Conservation (phyloP, 768 basidiomycete species). For the Mycena albidolilacea region DNA sequence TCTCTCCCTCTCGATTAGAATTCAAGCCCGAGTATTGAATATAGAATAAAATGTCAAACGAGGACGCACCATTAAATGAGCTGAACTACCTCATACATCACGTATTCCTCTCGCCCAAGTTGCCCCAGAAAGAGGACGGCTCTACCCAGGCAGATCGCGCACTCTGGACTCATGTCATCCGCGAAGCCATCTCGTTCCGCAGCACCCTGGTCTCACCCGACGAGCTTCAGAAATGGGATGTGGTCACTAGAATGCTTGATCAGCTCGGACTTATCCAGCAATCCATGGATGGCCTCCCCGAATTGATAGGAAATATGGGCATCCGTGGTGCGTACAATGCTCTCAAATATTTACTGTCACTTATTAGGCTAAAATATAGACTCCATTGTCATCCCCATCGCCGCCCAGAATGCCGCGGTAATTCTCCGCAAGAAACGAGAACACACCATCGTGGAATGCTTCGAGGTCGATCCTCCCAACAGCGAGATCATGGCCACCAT, state of each 20-base stretch:
- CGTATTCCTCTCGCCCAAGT: conserved; percentile 57
- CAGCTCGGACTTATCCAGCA: conserved; percentile 40
- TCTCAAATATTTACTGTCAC: neutral
- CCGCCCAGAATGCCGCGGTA: conserved; percentile 64
- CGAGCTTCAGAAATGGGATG: conserved; percentile 46
- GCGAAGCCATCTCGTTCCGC: conserved; percentile 33
- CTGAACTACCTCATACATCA: conserved; percentile 56
- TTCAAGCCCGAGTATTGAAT: neutral
- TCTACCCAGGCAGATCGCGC: conserved; percentile 43
- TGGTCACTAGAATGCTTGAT: conserved; percentile 49
- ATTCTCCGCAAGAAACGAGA: conserved; percentile 51
- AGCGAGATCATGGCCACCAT: conserved; percentile 52
- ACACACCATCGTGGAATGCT: conserved; percentile 58
- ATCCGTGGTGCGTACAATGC: conserved; percentile 41
- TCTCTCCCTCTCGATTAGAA: neutral
- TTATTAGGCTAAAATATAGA: conserved; percentile 47
- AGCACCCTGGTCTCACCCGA: conserved; percentile 36
- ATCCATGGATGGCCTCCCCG: conserved; percentile 25
- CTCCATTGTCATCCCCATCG: conserved; percentile 53
- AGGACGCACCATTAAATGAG: conserved; percentile 38
- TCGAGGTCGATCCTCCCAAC: conserved; percentile 59
- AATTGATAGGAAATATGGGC: conserved; percentile 41
- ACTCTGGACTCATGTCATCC: conserved; percentile 43
- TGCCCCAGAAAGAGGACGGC: conserved; percentile 56
- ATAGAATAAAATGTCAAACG: conserved; percentile 21